Evolutionary conservation across 805 yeast genomes (phyloP).

Genomic region (Candida orba): DNA sequence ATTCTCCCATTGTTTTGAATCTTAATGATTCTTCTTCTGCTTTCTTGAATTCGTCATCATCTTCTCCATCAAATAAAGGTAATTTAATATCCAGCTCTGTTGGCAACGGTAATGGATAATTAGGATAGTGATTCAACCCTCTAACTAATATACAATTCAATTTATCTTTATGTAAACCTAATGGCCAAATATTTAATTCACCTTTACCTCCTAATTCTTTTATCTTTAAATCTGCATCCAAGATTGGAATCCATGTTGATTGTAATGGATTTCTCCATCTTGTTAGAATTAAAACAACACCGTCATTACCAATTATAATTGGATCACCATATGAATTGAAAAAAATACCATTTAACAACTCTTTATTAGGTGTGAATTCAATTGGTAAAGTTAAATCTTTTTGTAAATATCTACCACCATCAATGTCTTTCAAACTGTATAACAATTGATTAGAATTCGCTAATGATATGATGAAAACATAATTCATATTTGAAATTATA

Average conservation of each 20-base stretch:
- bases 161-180: conserved; percentile 66
- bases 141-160: conserved; percentile 70
- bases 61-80: conserved; percentile 40
- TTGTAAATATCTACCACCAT: conserved; percentile 39
- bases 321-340: conserved; percentile 91
- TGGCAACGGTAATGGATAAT: conserved; percentile 79
- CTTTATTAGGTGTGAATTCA: conserved; percentile 13
- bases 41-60: conserved; percentile 13
- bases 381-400: conserved; percentile 42
- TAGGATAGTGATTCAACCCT: conserved; percentile 59
- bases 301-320: conserved; percentile 73
- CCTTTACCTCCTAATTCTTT: conserved; percentile 45
- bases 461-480: conserved; percentile 25
- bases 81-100: conserved; percentile 65
- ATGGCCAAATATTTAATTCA: conserved; percentile 77
- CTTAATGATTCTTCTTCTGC: conserved; percentile 64
- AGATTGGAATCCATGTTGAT: conserved; percentile 81
- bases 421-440: conserved; percentile 40
- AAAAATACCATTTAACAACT: conserved; percentile 57
- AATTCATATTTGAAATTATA: conserved; percentile 21
- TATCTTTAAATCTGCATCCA: conserved; percentile 44
- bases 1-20: conserved; percentile 51
- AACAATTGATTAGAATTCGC: conserved; percentile 25
- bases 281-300: conserved; percentile 59
- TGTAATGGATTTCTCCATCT: conserved; percentile 75